These are phyloP conservation scores for Sugiyamaella castrensis DNA, from an alignment of 1,139 yeast genomes.

Conservation along the genomic window DNA sequence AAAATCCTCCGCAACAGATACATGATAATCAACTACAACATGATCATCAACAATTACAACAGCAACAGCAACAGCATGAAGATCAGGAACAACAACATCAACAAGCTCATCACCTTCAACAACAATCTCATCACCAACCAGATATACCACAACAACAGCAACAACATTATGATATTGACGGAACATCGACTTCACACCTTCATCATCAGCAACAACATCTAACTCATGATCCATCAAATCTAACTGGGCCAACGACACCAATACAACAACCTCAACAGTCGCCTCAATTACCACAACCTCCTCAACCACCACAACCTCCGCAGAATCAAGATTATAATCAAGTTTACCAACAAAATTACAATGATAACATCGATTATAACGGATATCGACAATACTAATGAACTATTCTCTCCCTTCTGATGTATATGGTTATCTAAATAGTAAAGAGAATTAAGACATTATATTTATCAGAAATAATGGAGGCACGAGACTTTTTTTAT, in stretches of 20 bases:
- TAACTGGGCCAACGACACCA: slow-evolving; percentile 4
- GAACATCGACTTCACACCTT: slow-evolving; percentile 1
- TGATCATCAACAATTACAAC: slow-evolving; percentile 10
- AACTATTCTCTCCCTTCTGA: too few species aligned
- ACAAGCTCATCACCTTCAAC: slow-evolving; percentile 14
- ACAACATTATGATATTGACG: not conserved
- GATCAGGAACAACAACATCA: slow-evolving; percentile 14
- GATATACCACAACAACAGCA: slow-evolving; percentile 12
- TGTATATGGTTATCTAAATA: too few species aligned
- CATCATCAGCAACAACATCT: slow-evolving; percentile 11
- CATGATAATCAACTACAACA: slow-evolving; percentile 2
- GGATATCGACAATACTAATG: slow-evolving; percentile 28
- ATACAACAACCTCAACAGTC: slow-evolving; percentile 4
- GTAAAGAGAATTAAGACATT: too few species aligned
- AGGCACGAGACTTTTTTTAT: too few species aligned
- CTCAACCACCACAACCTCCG: slow-evolving; percentile 3
- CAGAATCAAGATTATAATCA: slow-evolving; percentile 10
- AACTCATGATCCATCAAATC: not conserved
- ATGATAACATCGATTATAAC: slow-evolving; percentile 26
- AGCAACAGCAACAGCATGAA: slow-evolving; percentile 10
- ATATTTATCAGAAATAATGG: too few species aligned
- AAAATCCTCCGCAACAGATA: not conserved
- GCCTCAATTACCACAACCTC: slow-evolving; percentile 1
- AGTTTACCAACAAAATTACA: slow-evolving; percentile 19
- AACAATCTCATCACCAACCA: slow-evolving; percentile 10